phyloP scores from a whole-genome alignment of 2,329 filamentous ascomycete genomes.

The Fusarium annulatum region DNA sequence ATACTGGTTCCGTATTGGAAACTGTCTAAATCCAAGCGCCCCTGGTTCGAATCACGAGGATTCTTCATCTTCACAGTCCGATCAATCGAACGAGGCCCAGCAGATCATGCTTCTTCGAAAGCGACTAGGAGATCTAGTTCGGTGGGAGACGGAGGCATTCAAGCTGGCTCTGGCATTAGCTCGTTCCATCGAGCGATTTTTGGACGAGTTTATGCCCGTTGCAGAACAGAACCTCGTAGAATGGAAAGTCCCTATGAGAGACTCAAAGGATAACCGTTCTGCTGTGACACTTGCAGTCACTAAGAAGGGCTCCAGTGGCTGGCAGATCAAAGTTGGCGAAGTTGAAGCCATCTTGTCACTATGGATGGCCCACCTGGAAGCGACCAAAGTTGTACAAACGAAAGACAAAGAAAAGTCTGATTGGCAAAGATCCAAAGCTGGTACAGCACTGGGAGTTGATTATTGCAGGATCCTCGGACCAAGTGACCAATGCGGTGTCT shows the following conservation, averaged over 20 bases:
- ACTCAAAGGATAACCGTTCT: background rate
- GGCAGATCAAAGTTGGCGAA: background rate
- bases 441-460: background rate
- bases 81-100: background rate
- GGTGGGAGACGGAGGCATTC: background rate
- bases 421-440: background rate
- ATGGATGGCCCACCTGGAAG: background rate
- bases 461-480: background rate
- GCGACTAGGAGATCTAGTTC: background rate
- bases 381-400: accelerated
- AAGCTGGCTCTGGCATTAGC: background rate
- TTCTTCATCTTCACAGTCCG: background rate
- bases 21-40: background rate
- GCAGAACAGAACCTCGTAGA: background rate
- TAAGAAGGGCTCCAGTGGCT: background rate
- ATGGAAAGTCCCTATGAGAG: background rate
- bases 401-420: background rate
- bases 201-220: background rate
- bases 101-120: background rate
- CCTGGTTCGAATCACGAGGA: background rate
- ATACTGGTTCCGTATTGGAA: background rate
- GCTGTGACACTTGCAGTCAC: no score
- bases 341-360: background rate
- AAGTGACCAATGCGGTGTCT: background rate
- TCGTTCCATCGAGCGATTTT: background rate